Conservation (phyloP, 768 basidiomycete genomes). For the Lactifluus rugatus region DNA sequence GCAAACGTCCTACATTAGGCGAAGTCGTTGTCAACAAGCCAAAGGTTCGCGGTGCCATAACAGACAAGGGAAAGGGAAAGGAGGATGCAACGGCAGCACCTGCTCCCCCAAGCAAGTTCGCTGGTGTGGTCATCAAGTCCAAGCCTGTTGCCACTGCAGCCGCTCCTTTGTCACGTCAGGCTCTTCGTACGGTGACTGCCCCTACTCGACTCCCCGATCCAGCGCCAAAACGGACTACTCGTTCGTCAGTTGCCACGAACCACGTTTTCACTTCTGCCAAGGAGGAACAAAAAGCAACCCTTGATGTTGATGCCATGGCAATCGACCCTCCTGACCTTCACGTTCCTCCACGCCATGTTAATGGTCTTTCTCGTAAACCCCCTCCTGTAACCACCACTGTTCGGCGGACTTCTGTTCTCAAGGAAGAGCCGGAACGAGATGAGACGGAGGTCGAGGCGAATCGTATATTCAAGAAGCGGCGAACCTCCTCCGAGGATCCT, state of each 20-base stretch:
- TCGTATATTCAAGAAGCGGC: constrained; percentile 62
- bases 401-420: neutral
- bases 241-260: constrained; percentile 23
- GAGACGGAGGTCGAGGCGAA: constrained; percentile 45
- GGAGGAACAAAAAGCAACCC: constrained; percentile 20
- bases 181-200: constrained; percentile 40
- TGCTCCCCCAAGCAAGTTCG: constrained; percentile 40
- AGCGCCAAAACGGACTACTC: constrained; percentile 22
- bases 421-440: constrained; percentile 23
- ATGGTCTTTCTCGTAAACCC: constrained; percentile 16
- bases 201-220: neutral
- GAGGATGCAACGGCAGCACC: constrained; percentile 25
- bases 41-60: constrained; percentile 27
- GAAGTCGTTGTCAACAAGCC: constrained; percentile 56
- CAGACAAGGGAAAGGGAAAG: constrained; percentile 49
- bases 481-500: constrained; percentile 59
- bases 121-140: constrained; percentile 52
- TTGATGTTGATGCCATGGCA: constrained; percentile 44
- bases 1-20: constrained; percentile 66
- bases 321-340: constrained; percentile 27
- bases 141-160: constrained; percentile 36
- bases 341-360: constrained; percentile 24
- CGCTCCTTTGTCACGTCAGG: constrained; percentile 33
- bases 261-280: constrained; percentile 26
- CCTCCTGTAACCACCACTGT: neutral